A percentile compares a stretch with the other conserved stretches of the same genome.
phyloP scores from a whole-genome alignment of 106 monocot species.

The Dendrobium chrysotoxum region DNA sequence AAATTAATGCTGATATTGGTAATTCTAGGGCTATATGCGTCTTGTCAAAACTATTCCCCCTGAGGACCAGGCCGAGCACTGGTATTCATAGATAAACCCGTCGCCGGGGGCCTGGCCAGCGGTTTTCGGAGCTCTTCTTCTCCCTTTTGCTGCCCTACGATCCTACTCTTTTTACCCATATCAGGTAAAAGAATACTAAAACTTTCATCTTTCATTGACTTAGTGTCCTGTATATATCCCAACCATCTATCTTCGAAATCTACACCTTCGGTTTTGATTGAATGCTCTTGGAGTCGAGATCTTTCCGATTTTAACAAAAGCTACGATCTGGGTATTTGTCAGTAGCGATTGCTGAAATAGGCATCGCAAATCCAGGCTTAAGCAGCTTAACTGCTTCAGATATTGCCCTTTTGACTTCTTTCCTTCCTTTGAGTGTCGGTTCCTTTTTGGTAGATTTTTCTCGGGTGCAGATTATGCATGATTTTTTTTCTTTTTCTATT shows the following conservation, averaged over 20 bases:
- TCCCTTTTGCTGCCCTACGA: neutral
- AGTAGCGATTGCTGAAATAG: neutral
- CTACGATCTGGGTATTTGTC: neutral
- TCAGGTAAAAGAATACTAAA: neutral
- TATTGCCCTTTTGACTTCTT: neutral
- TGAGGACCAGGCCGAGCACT: neutral
- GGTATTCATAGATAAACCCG: neutral
- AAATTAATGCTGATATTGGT: neutral
- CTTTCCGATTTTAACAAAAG: neutral
- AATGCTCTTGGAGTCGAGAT: neutral
- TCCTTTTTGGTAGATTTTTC: neutral
- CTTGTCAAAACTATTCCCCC: neutral
- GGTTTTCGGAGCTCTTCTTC: neutral
- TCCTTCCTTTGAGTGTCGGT: neutral
- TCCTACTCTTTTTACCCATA: neutral
- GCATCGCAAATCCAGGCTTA: too few species aligned
- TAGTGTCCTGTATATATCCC: neutral
- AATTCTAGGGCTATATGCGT: neutral
- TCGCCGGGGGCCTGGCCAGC: neutral
- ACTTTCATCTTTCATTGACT: neutral
- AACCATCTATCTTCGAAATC: neutral
- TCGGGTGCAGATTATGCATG: neutral
- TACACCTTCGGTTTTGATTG: neutral
- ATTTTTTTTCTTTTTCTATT: constrained; percentile 1
- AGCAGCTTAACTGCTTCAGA: neutral